Evolutionary conservation across 345 rosid genomes (phyloP), one percentile per base, ranked within the genome.

Genomic region (Gossypium sturtianum): DNA sequence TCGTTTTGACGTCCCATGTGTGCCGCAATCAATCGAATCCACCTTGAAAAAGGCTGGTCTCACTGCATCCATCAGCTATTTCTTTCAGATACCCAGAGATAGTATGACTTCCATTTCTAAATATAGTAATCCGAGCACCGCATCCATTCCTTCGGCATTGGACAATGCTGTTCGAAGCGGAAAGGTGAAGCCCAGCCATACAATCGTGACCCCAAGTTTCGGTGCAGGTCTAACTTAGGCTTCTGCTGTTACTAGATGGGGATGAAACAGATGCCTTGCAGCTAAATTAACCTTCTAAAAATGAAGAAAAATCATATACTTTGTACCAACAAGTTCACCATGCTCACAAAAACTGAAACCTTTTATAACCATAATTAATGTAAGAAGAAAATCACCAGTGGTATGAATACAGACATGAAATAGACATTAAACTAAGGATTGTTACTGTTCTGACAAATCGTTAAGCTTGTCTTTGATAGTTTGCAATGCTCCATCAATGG

Each of bases 171-270:
- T 93, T 29, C 84, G 97, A 77, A 81, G 92, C 7, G 98, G 98
- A 13, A 91, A 89, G 82, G 94, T 95, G 81, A 89, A 89, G 83
- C 54, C 88, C 12, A 93, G 99, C 34, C 90, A 95, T 65, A 83
- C 82, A 12, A 89, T 93, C 23, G 97, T 94, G 0, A 49, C 96
- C 44, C 92, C 98, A 12, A 98, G 98, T 64, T 95, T 91, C 48
- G 98, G 99, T 54, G 99, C 97, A 2, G 99, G 98, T 71, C 87
- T 95, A 76, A 95, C 96, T 47, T 90, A 98, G 99, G 99, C 92
- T 59, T 91, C 99, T 59, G 97, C 94, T 20, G 84, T 95, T 54
- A 2, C 93, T 64, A 80, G 97, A 83, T 95, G 99, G 97, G 91
- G 90, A 48, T 91, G 81, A 88, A 74, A 63, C 72, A 72, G 51